Evolutionary conservation across 768 basidiomycete genomes (phyloP).

Genomic region (Tulasnella sp.): DNA sequence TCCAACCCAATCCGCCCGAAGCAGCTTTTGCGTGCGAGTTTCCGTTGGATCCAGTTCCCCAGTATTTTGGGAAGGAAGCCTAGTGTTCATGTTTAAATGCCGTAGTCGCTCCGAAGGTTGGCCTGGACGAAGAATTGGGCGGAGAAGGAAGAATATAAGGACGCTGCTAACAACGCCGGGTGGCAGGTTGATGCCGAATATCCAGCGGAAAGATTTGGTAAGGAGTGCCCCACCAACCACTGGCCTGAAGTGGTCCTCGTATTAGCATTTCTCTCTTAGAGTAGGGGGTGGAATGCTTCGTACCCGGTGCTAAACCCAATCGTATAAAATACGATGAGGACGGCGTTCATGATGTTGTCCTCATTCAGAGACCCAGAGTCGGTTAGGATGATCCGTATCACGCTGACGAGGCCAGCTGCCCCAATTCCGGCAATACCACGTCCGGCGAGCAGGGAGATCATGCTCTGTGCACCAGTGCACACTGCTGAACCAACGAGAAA

Average conservation of each 20-base stretch:
- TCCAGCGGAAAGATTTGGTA: conserved; percentile 42
- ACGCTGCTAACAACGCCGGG: conserved; percentile 33
- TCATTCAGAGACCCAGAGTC: conserved; percentile 39
- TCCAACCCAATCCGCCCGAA: conserved; percentile 43
- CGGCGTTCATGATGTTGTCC: conserved; percentile 39
- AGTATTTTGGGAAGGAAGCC: neutral
- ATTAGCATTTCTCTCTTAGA: neutral
- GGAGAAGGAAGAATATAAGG: conserved; percentile 39
- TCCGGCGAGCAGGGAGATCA: conserved; percentile 41
- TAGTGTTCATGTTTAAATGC: conserved; percentile 13
- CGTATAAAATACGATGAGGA: conserved; percentile 39
- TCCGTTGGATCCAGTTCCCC: conserved; percentile 2
- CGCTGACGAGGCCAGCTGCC: conserved; percentile 24
- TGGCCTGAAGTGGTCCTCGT: conserved; percentile 31
- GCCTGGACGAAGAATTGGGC: conserved; percentile 23
- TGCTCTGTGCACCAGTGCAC: conserved; percentile 42
- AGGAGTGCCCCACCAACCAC: conserved; percentile 40
- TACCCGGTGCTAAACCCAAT: conserved; percentile 32
- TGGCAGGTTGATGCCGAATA: conserved; percentile 50
- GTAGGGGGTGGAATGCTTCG: neutral
- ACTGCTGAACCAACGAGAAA: conserved; percentile 43
- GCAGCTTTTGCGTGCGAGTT: conserved; percentile 26
- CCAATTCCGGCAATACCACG: conserved; percentile 32
- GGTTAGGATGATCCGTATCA: conserved; percentile 38
- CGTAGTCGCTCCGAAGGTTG: conserved; percentile 21